Conservation (phyloP, 2,329 filamentous ascomycete genomes). For the Fusarium bactridioides region DNA sequence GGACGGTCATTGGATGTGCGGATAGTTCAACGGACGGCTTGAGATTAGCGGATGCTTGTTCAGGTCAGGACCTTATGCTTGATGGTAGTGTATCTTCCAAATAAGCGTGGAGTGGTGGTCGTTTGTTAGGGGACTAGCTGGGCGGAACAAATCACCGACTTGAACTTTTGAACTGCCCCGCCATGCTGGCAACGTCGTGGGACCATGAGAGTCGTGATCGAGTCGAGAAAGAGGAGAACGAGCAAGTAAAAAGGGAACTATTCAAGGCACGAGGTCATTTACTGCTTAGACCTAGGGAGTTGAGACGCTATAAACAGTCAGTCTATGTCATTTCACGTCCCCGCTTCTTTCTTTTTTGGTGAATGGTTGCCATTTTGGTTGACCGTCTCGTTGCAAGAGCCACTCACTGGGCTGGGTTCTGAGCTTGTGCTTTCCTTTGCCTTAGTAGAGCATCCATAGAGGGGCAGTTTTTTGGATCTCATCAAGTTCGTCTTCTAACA, state of each 20-base stretch:
- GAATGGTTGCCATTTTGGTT: conserved; percentile 24
- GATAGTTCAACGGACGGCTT: conserved; percentile 29
- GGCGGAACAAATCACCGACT: neutral
- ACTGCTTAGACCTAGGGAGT: neutral
- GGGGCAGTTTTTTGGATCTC: conserved; percentile 27
- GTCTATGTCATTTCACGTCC: conserved; percentile 4
- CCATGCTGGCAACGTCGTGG: conserved; percentile 19
- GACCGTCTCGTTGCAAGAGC: conserved; percentile 28
- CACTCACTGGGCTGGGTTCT: conserved; percentile 19
- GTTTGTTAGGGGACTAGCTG: conserved; percentile 15
- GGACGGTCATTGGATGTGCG: conserved; percentile 42
- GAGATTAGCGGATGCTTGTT: conserved; percentile 43
- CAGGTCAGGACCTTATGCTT: conserved; percentile 5
- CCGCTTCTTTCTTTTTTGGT: conserved; percentile 22
- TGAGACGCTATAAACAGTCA: neutral
- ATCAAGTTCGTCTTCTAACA: conserved; percentile 25
- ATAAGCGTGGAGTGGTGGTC: rapidly evolving
- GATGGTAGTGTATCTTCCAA: neutral
- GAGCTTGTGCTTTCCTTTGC: conserved; percentile 7
- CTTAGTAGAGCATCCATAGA: conserved; percentile 30
- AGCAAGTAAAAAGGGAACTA: neutral
- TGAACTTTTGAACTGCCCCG: conserved; percentile 9
- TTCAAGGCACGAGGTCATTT: conserved; percentile 12
- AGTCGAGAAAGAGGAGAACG: conserved; percentile 15
- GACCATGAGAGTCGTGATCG: conserved; percentile 7